Percentiles rank a stretch among this genome's conserved stretches.
Evolutionary conservation across 78 protist species (phyloP).

Genomic region (Abeoforma whisleri): DNA sequence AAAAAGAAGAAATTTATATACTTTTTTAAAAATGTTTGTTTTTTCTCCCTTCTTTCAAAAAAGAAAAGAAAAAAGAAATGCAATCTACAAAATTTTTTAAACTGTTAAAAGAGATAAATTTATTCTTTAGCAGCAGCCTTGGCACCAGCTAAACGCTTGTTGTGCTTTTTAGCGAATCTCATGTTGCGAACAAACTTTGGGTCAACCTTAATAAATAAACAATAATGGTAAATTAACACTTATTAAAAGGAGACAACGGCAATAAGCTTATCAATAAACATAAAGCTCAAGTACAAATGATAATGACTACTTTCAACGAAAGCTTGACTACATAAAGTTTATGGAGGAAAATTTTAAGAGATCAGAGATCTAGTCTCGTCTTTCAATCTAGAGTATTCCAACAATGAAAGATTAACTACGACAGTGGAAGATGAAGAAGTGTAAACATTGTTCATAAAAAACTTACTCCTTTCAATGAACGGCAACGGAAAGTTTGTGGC

Average conservation of each 20-base stretch:
- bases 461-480: slow-evolving; percentile 29
- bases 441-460: not conserved
- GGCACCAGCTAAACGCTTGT: no score
- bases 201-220: slow-evolving; percentile 36
- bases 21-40: no score
- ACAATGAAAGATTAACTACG: not conserved
- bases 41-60: no score
- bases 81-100: no score
- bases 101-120: no score
- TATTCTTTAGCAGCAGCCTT: no score
- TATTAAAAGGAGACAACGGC: not conserved
- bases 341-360: not conserved
- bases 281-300: not conserved
- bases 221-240: not conserved
- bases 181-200: slow-evolving; percentile 46
- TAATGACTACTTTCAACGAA: not conserved
- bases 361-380: not conserved
- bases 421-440: not conserved
- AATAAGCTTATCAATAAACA: not conserved
- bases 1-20: no score
- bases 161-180: slow-evolving; percentile 44
- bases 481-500: slow-evolving; percentile 33
- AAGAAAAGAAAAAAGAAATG: no score
- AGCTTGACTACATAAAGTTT: not conserved
- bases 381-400: not conserved